These are phyloP conservation scores for Aspergillus brunneoviolaceus DNA, from an alignment of 2,329 filamentous ascomycete species.

Conservation along the genomic window DNA sequence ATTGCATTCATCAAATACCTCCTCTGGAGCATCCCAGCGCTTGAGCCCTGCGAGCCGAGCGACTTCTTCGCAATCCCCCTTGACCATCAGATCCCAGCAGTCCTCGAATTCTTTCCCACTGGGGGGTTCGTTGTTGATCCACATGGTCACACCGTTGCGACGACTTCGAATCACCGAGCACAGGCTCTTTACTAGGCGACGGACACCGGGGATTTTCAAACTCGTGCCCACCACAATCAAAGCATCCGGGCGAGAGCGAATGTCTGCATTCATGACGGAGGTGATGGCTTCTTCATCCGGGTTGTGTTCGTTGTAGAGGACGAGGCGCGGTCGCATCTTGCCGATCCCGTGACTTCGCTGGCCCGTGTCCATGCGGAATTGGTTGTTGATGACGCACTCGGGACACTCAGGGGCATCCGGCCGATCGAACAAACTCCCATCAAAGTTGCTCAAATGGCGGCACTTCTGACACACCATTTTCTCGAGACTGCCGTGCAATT, in stretches of 20 bases:
- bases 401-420: constrained; percentile 78
- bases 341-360: constrained; percentile 94
- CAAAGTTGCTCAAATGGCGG: constrained; percentile 70
- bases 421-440: constrained; percentile 77
- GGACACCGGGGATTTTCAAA: constrained; percentile 89
- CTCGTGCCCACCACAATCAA: constrained; percentile 94
- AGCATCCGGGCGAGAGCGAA: constrained; percentile 82
- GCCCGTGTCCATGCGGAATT: constrained; percentile 72
- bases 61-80: constrained; percentile 83
- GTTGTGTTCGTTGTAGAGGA: constrained; percentile 96
- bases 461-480: constrained; percentile 99
- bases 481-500: constrained; percentile 87
- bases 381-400: constrained; percentile 71
- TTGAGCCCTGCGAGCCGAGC: constrained; percentile 67
- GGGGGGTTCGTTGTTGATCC: constrained; percentile 90
- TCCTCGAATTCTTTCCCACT: constrained; percentile 81
- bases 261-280: constrained; percentile 80
- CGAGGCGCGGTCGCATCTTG: constrained; percentile 84
- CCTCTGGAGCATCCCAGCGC: constrained; percentile 55
- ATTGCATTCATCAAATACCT: constrained; percentile 46
- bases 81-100: constrained; percentile 88
- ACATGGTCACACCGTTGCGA: constrained; percentile 77
- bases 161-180: constrained; percentile 81
- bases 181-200: constrained; percentile 85
- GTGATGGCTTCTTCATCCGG: constrained; percentile 96